Base-by-base conservation (phyloP, 169 alveolate genomes). In the Plasmodium ovale region DNA sequence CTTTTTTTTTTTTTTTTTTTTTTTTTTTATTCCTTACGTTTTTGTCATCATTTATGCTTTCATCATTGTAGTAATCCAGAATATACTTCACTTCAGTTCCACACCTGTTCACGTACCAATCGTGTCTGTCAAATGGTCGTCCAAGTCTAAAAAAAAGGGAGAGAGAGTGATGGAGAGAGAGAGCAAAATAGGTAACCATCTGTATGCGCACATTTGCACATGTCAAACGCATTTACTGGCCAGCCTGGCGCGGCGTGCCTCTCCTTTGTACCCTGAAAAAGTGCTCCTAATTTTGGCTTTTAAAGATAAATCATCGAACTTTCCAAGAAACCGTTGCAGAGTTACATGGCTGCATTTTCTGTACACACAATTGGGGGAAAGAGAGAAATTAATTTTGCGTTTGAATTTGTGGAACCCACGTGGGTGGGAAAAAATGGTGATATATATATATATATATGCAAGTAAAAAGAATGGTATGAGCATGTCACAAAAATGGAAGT, bases 1-100 rank as follows among this genome's bases (percentile, higher is more conserved):
- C n/a, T 58, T 58, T 59, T 59, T 59, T 53, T 49, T 29, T 37
- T 54, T 16, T 0, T 59, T 49, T 25, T 54, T 79, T 44, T 31
- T 59, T 21, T 47, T 23, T 37, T 27, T 44, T 62, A 31, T 25
- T n/a, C 7, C 42, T 64, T 69, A 89, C 93, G 53, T 89, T 71
- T 16, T 88, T 72, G 51, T 88, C 94, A 60, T 94, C 95, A 27
- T 53, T 37, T 25, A 89, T 93, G 1, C 72, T 33, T 23, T 95
- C 96, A 85, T 95, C 97, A 60, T 95, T 97, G 87, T 95, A 95
- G 59, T 93, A 95, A 90, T 95, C 97, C 73, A 95, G 71, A 65
- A 95, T 69, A 79, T 95, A 95, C 25, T 97, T 93, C 27, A 95
- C 95, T 31, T 92, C 93, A 29, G 65, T 79, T 16, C 97, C 97